These are phyloP conservation scores for Metschnikowia gelsemii DNA, from an alignment of 805 yeast genomes.

Conservation along the genomic window DNA sequence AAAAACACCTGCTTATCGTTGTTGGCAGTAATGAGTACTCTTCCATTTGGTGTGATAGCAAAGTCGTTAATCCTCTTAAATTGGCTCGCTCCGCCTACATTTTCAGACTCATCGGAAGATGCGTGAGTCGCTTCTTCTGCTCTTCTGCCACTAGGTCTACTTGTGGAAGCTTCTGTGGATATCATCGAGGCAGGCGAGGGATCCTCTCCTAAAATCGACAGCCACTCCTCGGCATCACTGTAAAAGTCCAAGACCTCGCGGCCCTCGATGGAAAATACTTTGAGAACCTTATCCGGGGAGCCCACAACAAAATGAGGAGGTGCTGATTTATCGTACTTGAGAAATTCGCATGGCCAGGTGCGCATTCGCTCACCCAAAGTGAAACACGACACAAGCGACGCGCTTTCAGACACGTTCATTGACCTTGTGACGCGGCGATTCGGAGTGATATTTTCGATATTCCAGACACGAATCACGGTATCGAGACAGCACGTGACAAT, in stretches of 20 bases:
- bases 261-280: conserved; percentile 41
- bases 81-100: conserved; percentile 14
- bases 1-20: conserved; percentile 61
- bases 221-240: conserved; percentile 32
- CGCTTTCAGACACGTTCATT: conserved; percentile 21
- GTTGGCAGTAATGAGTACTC: conserved; percentile 59
- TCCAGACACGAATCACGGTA: conserved; percentile 69
- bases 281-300: conserved; percentile 65
- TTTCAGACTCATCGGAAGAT: conserved; percentile 3
- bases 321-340: conserved; percentile 37
- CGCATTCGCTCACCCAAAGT: conserved; percentile 41
- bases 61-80: conserved; percentile 63
- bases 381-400: conserved; percentile 32
- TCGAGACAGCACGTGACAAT: conserved; percentile 74
- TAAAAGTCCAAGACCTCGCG: conserved; percentile 44
- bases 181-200: neutral
- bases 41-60: conserved; percentile 64
- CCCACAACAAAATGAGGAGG: conserved; percentile 62
- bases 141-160: neutral
- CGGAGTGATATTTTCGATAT: conserved; percentile 37
- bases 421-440: conserved; percentile 29
- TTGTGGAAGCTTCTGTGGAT: conserved; percentile 7
- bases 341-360: conserved; percentile 62
- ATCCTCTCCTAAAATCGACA: conserved; percentile 17
- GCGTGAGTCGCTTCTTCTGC: conserved; percentile 1